phyloP scores from a whole-genome alignment of 1,139 yeast species.

The Hemisphaericaspora xylofermentans region DNA sequence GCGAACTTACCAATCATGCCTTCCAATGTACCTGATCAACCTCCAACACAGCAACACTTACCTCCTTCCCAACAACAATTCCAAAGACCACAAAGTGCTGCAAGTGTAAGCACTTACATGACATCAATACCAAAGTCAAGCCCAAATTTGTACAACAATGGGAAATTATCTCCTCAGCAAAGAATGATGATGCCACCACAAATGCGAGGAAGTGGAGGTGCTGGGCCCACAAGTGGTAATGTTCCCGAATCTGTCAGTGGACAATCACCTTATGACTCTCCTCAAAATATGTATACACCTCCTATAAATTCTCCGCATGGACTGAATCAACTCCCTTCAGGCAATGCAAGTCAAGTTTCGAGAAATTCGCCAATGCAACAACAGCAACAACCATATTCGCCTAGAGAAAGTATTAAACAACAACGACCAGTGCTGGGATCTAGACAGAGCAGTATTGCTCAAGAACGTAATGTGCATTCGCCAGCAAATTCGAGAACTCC shows the following conservation, averaged over 20 bases:
- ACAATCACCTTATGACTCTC: slow-evolving; percentile 24
- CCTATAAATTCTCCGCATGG: slow-evolving; percentile 8
- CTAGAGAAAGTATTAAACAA: slow-evolving; percentile 16
- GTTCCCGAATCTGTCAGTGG: not conserved
- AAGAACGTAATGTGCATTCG: slow-evolving; percentile 1
- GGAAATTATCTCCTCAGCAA: slow-evolving; percentile 7
- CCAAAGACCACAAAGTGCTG: slow-evolving; percentile 7
- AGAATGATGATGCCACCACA: slow-evolving; percentile 8
- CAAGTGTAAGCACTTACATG: slow-evolving; percentile 1
- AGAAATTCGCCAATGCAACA: slow-evolving; percentile 33
- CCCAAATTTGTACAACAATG: not conserved
- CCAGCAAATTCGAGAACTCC: slow-evolving; percentile 4
- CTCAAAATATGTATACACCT: slow-evolving; percentile 21
- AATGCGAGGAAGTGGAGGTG: slow-evolving; percentile 2
- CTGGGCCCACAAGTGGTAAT: not conserved
- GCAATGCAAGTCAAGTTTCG: slow-evolving; percentile 15
- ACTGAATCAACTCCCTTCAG: no score
- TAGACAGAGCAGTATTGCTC: slow-evolving; percentile 4
- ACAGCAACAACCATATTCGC: slow-evolving; percentile 20
- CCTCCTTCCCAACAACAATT: not conserved
- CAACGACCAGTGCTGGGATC: slow-evolving; percentile 15
- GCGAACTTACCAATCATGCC: slow-evolving; percentile 40
- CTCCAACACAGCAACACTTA: slow-evolving; percentile 6
- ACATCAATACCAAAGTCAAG: slow-evolving; percentile 12
- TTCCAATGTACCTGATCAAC: slow-evolving; percentile 32